A percentile compares a stretch with the other conserved stretches of the same genome.
These are phyloP conservation scores for Gonapodya sp. DNA, from an alignment of 192 early-diverging fungal species.

Conservation along the genomic window DNA sequence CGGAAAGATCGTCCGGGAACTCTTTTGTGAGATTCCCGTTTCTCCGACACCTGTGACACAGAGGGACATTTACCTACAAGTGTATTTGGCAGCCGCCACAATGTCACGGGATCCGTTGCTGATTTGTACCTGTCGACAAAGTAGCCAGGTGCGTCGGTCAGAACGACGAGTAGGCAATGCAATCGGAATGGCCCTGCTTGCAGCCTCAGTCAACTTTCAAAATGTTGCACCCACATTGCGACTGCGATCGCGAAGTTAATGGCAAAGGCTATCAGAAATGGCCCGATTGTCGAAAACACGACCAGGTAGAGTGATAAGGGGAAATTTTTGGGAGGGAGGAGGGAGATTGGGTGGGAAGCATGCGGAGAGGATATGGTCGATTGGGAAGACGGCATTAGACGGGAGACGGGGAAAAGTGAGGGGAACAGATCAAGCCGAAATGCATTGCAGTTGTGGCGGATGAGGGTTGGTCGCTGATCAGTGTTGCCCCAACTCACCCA, in stretches of 20 bases:
- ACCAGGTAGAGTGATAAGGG: background rate
- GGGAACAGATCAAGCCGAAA: no score
- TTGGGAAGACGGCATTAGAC: no score
- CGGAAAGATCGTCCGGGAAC: background rate
- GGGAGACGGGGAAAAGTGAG: no score
- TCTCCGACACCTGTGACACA: background rate
- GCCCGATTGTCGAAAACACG: background rate
- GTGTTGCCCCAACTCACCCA: no score
- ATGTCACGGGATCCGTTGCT: background rate
- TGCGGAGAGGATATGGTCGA: no score
- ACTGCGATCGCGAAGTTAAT: background rate
- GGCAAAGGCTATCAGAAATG: background rate
- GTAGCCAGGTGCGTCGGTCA: background rate
- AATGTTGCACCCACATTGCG: background rate
- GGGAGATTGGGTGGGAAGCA: background rate
- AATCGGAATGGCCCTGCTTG: no score
- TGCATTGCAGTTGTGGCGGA: no score
- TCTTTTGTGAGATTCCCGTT: background rate
- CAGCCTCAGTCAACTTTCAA: no score
- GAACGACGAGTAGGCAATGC: no score
- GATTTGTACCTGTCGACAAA: background rate
- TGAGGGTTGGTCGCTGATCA: no score
- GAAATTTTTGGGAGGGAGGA: background rate
- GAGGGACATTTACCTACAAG: background rate
- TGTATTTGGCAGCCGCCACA: slow-evolving; percentile 1